Evolutionary conservation across 2,329 filamentous ascomycete genomes (phyloP).

Genomic region (Ilyonectria robusta): DNA sequence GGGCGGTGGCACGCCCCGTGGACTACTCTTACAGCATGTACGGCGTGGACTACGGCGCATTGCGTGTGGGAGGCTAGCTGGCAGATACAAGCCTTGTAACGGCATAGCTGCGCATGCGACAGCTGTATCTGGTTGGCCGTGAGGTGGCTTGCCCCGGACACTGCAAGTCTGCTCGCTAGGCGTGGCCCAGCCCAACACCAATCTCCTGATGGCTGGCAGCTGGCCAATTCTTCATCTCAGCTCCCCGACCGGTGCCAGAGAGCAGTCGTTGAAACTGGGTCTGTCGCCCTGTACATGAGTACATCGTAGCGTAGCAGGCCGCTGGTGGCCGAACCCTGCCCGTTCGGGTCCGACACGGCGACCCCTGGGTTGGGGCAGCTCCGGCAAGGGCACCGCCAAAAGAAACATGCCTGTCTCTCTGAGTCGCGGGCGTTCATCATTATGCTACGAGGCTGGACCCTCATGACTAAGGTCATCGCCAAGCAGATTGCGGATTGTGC

Average conservation of each 20-base stretch:
- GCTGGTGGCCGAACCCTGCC: not conserved
- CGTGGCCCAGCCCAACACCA: constrained; percentile 17
- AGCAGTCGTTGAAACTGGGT: not conserved
- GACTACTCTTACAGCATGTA: not conserved
- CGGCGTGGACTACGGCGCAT: not conserved
- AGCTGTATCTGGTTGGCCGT: constrained; percentile 20
- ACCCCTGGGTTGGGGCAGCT: not conserved
- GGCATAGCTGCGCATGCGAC: constrained; percentile 11
- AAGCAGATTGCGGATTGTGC: not conserved
- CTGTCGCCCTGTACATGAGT: not conserved
- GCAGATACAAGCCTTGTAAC: not conserved
- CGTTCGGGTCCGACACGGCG: not conserved
- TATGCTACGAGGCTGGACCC: not conserved
- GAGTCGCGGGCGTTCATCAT: not conserved
- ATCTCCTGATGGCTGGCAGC: constrained; percentile 17
- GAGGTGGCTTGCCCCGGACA: constrained; percentile 20
- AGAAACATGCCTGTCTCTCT: not conserved
- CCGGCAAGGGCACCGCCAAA: not conserved
- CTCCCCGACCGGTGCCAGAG: not conserved
- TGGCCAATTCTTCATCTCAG: not conserved
- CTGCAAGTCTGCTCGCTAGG: constrained; percentile 24
- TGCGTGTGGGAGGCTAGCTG: constrained; percentile 10
- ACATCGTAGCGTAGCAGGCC: not conserved
- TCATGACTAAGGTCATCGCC: constrained; percentile 7
- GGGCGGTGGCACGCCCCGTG: not conserved